Evolutionary conservation across 768 basidiomycete genomes (phyloP), one percentile per base, ranked within the genome.

Genomic region (Podaxis sp.): DNA sequence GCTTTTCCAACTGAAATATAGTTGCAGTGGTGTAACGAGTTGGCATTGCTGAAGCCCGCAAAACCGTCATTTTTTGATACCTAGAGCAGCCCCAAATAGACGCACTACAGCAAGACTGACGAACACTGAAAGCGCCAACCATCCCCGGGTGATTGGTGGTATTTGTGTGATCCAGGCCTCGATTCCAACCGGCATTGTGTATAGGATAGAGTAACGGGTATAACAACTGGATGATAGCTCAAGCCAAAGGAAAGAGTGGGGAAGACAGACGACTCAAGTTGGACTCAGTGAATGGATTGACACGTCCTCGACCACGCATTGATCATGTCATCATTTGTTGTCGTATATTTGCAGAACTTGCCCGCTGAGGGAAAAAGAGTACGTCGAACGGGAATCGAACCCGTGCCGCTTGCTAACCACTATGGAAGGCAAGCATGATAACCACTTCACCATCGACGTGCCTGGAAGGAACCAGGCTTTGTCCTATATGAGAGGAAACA

Each of bases 81-180:
- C n/a, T 22, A 44, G n/a, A 28, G 15, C 50, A 54, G 22, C 15
- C n/a, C 26, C 53, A n/a, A 24, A 58, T 36, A 36, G 33, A 86
- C 93, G 68, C 73, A 96, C 95, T 66, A 96, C 92, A 17, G 94
- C 90, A 56, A 96, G 69, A 70, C 93, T 96, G 5, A 87, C 90
- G 13, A 87, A 78, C 12, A 96, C 86, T 10, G 91, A 87, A 3
- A 95, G 80, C 2, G 80, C 84, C 20, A 96, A 82, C 95, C 95
- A 98, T 57, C 82, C 82, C 52, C 95, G 82, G 2, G 95, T 97
- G 48, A 98, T 86, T 4, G 95, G 95, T 37, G 95, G 95, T 64
- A 98, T 91, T 69, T 95, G 93, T 30, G 83, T 83, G 37, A 97
- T 83, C 95, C 95, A 96, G 36, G 89, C 91, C 72, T 96, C 94